A percentile compares a stretch with the other conserved stretches of the same genome.
phyloP scores from a whole-genome alignment of 805 yeast species.

The Wickerhamiella occidentalis region DNA sequence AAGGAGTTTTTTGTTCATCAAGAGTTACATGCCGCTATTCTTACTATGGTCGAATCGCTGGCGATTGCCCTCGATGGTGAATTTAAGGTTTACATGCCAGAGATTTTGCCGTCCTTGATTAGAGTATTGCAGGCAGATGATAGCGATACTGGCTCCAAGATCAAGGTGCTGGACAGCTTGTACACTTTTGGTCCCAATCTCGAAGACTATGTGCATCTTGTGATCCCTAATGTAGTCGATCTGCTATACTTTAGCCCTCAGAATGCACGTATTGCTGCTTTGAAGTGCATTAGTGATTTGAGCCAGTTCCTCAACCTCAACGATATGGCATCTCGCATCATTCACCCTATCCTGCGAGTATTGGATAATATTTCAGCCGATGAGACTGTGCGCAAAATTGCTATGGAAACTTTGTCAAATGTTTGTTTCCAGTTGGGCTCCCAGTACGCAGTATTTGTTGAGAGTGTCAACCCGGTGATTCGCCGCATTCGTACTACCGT shows the following conservation, averaged over 20 bases:
- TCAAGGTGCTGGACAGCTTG: conserved; percentile 67
- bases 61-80: conserved; percentile 85
- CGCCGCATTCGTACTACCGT: conserved; percentile 13
- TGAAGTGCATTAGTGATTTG: conserved; percentile 70
- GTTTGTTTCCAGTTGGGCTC: conserved; percentile 67
- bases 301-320: conserved; percentile 59
- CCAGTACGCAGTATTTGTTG: conserved; percentile 70
- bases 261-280: conserved; percentile 55
- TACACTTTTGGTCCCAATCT: conserved; percentile 78
- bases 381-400: conserved; percentile 44
- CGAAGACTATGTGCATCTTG: conserved; percentile 77
- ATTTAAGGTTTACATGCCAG: conserved; percentile 72
- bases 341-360: conserved; percentile 73
- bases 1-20: conserved; percentile 57
- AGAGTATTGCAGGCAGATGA: conserved; percentile 59
- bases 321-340: conserved; percentile 82
- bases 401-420: conserved; percentile 66
- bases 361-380: conserved; percentile 37
- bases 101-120: conserved; percentile 61
- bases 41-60: conserved; percentile 69
- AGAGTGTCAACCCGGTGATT: conserved; percentile 21
- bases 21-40: conserved; percentile 63
- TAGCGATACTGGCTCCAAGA: conserved; percentile 34
- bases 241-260: conserved; percentile 61
- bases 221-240: conserved; percentile 74